These are phyloP conservation scores for Entophlyctis luteolus DNA, from an alignment of 192 early-diverging fungal species.

Conservation along the genomic window DNA sequence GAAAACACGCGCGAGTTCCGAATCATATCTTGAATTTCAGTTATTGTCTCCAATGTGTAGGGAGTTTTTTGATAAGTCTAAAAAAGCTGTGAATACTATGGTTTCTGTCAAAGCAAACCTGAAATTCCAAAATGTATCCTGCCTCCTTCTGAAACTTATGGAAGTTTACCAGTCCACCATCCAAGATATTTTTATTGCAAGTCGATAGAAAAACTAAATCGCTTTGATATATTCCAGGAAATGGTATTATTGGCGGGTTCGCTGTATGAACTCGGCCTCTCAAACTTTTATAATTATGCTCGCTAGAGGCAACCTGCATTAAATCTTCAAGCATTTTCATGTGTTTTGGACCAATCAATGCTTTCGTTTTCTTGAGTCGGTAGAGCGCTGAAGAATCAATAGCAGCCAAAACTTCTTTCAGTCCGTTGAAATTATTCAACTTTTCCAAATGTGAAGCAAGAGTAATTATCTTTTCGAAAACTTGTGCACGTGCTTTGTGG, in stretches of 20 bases:
- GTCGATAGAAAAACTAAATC: slow-evolving; percentile 57
- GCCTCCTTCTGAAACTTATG: slow-evolving; percentile 54
- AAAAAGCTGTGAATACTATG: background rate
- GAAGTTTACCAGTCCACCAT: slow-evolving; percentile 52
- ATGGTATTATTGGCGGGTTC: slow-evolving; percentile 56
- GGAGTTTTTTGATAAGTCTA: slow-evolving; percentile 47
- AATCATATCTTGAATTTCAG: slow-evolving; percentile 53
- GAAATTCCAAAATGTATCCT: slow-evolving; percentile 49
- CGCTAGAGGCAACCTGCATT: slow-evolving; percentile 40
- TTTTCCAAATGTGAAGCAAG: slow-evolving; percentile 43
- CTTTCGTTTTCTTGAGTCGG: slow-evolving; percentile 55
- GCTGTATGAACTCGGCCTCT: slow-evolving; percentile 45
- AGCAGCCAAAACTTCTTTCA: slow-evolving; percentile 57
- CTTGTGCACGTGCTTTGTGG: slow-evolving; percentile 36
- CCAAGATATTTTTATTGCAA: slow-evolving; percentile 47
- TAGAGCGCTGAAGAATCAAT: slow-evolving; percentile 51
- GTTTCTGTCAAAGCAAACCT: slow-evolving; percentile 26
- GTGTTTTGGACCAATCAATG: slow-evolving; percentile 40
- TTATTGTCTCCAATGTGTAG: slow-evolving; percentile 43
- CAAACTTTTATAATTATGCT: slow-evolving; percentile 57
- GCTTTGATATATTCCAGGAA: slow-evolving; percentile 58
- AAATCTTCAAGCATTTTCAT: slow-evolving; percentile 48
- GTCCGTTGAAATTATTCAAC: slow-evolving; percentile 58
- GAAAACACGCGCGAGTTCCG: slow-evolving; percentile 27
- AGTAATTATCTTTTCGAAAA: slow-evolving; percentile 45